Evolutionary conservation across 2,329 filamentous ascomycete genomes (phyloP), one percentile per base, ranked within the genome.

Genomic region (Hypoxylon sp.): DNA sequence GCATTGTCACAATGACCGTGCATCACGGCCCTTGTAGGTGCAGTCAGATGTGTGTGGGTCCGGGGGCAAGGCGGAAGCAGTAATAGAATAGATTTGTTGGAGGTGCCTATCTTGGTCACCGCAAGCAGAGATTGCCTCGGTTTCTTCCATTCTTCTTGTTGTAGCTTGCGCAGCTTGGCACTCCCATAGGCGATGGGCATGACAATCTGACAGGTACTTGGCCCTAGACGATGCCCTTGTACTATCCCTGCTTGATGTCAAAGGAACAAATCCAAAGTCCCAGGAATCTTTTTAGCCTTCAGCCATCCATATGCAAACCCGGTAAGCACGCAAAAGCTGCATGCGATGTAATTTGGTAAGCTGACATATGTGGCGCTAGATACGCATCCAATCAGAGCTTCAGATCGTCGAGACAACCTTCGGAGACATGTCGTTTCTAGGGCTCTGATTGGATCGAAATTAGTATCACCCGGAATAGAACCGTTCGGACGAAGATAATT

Each of bases 1-100:
- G 50, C 8, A 54, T 40, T 54, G 35, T 40, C 50, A 54, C 51
- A 55, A 46, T 57, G 25, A 33, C 40, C 54, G 20, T 57, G n/a
- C 37, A 46, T 46, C n/a, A 46, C n/a, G 6, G n/a, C 40, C 37
- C 14, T n/a, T n/a, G 40, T 33, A 30, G 6, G 40, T 33, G 27
- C 37, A 44, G 54, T 46, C 14, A 33, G 30, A 46, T 44, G 54
- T 37, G 33, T 42, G 22, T 55, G 51, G 51, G 33, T 55, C 51
- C 25, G 13, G 50, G 31, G 50, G 51, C n/a, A 42, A n/a, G 20
- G 20, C 20, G 20, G 33, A 44, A 20, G 40, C 20, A 17, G 17
- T 10, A 42, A 14, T 42, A 20, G 40, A 44, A 44, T 17, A 44
- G 14, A n/a, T 20, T 44, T 44, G 40, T 27, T 27, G 25, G 25